phyloP scores from a whole-genome alignment of 139 green algal genomes.

The Chlamydomonas urium region DNA sequence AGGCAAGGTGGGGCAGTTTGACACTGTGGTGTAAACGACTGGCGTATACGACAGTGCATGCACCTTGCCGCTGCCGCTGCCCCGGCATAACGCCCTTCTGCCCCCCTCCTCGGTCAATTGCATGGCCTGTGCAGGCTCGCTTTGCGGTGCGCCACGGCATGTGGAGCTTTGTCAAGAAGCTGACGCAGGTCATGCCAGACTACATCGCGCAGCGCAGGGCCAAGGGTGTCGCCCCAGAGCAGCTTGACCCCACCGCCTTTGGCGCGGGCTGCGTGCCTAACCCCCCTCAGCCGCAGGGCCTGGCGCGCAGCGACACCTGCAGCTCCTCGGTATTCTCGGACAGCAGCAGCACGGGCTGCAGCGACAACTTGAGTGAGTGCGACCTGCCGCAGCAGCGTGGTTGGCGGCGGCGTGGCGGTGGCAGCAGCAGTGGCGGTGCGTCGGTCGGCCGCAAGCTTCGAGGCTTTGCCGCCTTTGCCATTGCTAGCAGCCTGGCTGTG shows the following conservation, averaged over 20 bases:
- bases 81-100: neutral
- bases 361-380: constrained; percentile 2
- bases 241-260: constrained; percentile 25
- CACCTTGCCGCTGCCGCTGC: neutral
- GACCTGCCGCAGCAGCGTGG: neutral
- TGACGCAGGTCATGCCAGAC: constrained; percentile 49
- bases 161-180: constrained; percentile 80
- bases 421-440: too few species aligned
- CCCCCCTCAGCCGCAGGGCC: constrained; percentile 25
- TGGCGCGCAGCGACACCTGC: constrained; percentile 6
- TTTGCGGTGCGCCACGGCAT: constrained; percentile 77
- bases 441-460: constrained; percentile 9
- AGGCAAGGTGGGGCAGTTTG: neutral
- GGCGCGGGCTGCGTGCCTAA: constrained; percentile 29
- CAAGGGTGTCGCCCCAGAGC: neutral
- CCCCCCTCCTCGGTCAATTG: too few species aligned
- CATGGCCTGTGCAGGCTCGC: constrained; percentile 24
- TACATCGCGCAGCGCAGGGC: constrained; percentile 43
- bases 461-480: constrained; percentile 31
- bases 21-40: neutral
- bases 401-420: constrained; percentile 7
- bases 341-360: constrained; percentile 12
- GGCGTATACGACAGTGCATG: too few species aligned
- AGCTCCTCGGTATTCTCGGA: neutral
- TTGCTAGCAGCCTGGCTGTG: constrained; percentile 39